Evolutionary conservation across 2,329 filamentous ascomycete species (phyloP).

Genomic region (Fusarium xylarioides): DNA sequence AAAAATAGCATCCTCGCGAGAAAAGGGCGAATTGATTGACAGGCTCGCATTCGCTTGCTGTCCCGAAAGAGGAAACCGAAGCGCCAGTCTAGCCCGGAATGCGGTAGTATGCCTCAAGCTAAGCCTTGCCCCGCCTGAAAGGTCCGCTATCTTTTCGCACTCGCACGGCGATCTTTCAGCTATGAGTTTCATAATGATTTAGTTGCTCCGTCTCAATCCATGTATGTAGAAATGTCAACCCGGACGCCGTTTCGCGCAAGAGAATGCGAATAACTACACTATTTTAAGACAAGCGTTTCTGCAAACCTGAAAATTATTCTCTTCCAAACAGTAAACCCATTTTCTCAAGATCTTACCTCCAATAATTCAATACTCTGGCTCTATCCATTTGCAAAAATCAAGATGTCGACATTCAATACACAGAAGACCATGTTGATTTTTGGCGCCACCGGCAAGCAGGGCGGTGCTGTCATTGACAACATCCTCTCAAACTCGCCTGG

Average conservation of each 20-base stretch:
- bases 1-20: neutral
- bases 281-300: neutral
- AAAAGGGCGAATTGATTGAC: neutral
- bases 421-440: neutral
- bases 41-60: neutral
- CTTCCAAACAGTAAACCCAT: neutral
- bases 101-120: rapidly evolving
- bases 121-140: neutral
- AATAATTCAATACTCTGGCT: neutral
- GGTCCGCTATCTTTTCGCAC: neutral
- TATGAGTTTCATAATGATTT: rapidly evolving
- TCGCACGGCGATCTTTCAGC: neutral
- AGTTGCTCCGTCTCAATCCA: neutral
- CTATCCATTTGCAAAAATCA: rapidly evolving
- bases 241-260: neutral
- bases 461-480: neutral
- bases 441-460: conserved; percentile 2
- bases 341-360: neutral
- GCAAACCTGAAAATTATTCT: neutral
- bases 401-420: neutral
- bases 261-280: neutral
- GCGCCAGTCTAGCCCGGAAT: neutral
- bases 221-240: neutral
- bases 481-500: neutral
- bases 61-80: neutral